phyloP scores from a whole-genome alignment of 129 eudicot genomes.

The Ambrosia artemisiifolia region DNA sequence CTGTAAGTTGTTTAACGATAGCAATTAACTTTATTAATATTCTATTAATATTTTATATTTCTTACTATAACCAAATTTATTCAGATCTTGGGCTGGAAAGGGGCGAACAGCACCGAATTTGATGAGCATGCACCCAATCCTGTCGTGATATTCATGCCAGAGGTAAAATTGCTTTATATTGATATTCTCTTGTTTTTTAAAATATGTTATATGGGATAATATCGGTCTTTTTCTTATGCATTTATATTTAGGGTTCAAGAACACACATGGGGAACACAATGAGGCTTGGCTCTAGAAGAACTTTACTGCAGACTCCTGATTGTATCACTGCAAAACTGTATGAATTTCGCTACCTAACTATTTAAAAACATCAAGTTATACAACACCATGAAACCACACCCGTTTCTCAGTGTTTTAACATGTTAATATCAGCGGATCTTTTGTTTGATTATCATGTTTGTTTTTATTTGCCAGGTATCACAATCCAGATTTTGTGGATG shows the following conservation, averaged over 20 bases:
- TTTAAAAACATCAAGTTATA: not conserved
- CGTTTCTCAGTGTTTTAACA: not conserved
- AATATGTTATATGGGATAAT: not conserved
- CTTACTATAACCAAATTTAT: not conserved
- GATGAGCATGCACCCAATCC: constrained; percentile 66
- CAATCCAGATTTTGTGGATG: constrained; percentile 65
- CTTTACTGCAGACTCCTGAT: constrained; percentile 63
- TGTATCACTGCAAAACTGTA: constrained; percentile 88
- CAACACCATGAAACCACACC: not conserved
- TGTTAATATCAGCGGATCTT: not conserved
- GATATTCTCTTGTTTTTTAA: constrained; percentile 3
- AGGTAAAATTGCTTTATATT: constrained; percentile 47
- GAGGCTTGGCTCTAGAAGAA: constrained; percentile 93
- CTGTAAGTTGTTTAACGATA: constrained; percentile 41
- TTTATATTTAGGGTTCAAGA: constrained; percentile 59
- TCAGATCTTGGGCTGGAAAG: constrained; percentile 71
- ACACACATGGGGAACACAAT: constrained; percentile 97
- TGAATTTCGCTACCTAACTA: constrained; percentile 23
- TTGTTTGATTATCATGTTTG: constrained; percentile 6
- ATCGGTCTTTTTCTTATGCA: not conserved
- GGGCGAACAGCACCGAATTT: constrained; percentile 85
- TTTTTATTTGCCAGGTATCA: constrained; percentile 48
- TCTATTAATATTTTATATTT: too few relatives aligned
- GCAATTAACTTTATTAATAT: not conserved
- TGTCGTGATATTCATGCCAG: constrained; percentile 95